Evolutionary conservation across 352 stramenopile genomes (phyloP), one percentile per base, ranked within the genome.

Genomic region (Phytophthora constricta): DNA sequence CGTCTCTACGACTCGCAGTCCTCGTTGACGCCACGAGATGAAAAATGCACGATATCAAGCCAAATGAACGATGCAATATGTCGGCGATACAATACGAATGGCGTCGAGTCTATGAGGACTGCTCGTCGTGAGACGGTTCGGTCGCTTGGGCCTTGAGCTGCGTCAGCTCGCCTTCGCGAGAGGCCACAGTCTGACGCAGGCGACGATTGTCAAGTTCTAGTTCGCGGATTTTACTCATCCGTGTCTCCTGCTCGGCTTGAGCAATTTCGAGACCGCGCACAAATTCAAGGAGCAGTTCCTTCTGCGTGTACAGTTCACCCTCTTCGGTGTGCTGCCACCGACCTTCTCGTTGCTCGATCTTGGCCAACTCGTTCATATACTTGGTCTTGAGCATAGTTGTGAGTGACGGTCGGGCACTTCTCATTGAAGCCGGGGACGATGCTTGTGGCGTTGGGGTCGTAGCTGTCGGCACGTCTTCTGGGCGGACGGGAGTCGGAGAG

Each of bases 241-340:
- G 79, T 55, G 82, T 90, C 43, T 91, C 82, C 55, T 93, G 84
- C 56, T 91, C 85, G 4, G 79, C 81, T 19, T 90, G 79, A 11
- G 81, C 85, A 58, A 91, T 89, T 60, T 93, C 85, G 13, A 93
- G 58, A 13, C 80, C 82, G 5, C 82, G 81, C 27, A 93, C 82
- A 48, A 93, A 91, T 68, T 93, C 85, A 7, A 68, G 71, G 50
- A 93, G 68, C 45, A 92, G 58, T 41, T 90, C 80, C 22, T 77
- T 77, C 48, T 87, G 73, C 17, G 69, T 72, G 42, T 67, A 72
- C 23, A 74, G 37, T 17, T 82, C 76, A 17, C 43, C 45, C 41
- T 82, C 70, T 11, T 74, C 61, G 7, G 60, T 77, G 45, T 45
- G 51, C 28, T 78, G 70, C 77, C 77, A 86, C 8, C 72, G 66